These are phyloP conservation scores for Schizophyllum commune DNA, from an alignment of 1,284 basidiomycete species.

Conservation along the genomic window DNA sequence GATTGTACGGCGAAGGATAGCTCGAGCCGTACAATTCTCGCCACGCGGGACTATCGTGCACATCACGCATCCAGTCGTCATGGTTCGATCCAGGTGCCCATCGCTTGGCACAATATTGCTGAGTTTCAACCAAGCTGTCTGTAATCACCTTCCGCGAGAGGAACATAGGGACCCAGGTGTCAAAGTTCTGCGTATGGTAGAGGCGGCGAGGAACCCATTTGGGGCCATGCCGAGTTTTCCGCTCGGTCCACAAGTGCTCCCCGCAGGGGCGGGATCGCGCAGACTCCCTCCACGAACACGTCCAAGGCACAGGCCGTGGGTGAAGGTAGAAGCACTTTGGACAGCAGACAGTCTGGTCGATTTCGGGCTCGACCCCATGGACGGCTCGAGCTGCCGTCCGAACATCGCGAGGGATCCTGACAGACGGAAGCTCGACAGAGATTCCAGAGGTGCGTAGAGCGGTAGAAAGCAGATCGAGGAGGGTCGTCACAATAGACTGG, in stretches of 20 bases:
- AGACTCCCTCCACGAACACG: conserved; percentile 10
- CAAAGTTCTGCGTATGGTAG: conserved; percentile 21
- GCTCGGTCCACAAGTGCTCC: conserved; percentile 13
- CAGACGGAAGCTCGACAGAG: too few species aligned
- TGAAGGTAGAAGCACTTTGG: conserved; percentile 20
- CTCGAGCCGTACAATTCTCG: conserved; percentile 5
- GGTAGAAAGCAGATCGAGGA: too few species aligned
- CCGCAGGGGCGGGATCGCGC: conserved; percentile 13
- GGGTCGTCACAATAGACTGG: too few species aligned
- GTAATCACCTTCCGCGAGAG: conserved; percentile 18
- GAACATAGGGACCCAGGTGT: conserved; percentile 23
- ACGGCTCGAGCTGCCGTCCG: too few species aligned
- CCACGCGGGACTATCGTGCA: conserved; percentile 16
- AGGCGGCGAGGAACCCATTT: conserved; percentile 16
- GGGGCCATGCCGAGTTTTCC: conserved; percentile 10
- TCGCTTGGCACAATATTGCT: too few species aligned
- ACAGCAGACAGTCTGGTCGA: conserved; percentile 23
- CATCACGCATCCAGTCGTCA: conserved; percentile 17
- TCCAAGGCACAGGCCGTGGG: too few species aligned
- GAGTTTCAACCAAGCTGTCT: too few species aligned
- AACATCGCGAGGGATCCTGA: too few species aligned
- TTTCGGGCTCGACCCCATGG: conserved; percentile 30
- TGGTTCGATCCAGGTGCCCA: too few species aligned
- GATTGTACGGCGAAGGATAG: conserved; percentile 7
- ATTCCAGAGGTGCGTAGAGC: too few species aligned